Conservation (phyloP, 257 asterid species). For the Cordia subcordata region DNA sequence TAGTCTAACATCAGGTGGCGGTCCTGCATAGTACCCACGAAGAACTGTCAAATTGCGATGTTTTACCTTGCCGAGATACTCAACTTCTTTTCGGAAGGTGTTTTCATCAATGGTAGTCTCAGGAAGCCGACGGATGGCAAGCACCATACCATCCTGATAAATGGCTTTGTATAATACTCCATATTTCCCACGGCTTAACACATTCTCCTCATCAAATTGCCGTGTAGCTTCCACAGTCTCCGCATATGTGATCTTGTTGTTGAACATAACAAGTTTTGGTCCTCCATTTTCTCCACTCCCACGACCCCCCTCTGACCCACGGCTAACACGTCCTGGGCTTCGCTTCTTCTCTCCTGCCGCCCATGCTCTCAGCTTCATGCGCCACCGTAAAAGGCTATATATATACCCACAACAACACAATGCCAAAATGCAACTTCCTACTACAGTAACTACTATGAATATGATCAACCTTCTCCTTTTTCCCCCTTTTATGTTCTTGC, state of each 20-base stretch:
- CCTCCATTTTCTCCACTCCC: conserved; percentile 75
- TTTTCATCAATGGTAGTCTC: conserved; percentile 51
- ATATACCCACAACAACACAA: conserved; percentile 57
- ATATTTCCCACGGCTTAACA: conserved; percentile 60
- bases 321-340: conserved; percentile 51
- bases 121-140: conserved; percentile 71
- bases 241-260: conserved; percentile 63
- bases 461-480: conserved; percentile 58
- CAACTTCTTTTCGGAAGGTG: conserved; percentile 70
- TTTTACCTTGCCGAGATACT: conserved; percentile 65
- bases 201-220: conserved; percentile 87
- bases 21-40: conserved; percentile 79
- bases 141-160: conserved; percentile 85
- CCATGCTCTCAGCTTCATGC: conserved; percentile 49
- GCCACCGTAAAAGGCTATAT: conserved; percentile 60
- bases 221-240: conserved; percentile 86
- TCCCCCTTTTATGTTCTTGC: conserved; percentile 27
- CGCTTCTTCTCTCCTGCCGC: conserved; percentile 64
- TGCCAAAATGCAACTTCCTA: conserved; percentile 49
- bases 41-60: conserved; percentile 78
- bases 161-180: conserved; percentile 70
- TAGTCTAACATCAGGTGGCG: conserved; percentile 69
- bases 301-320: conserved; percentile 55
- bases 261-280: conserved; percentile 77
- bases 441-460: conserved; percentile 47